phyloP scores from a whole-genome alignment of 202 grass and related monocot genomes.

The Hordeum pubiflorum region DNA sequence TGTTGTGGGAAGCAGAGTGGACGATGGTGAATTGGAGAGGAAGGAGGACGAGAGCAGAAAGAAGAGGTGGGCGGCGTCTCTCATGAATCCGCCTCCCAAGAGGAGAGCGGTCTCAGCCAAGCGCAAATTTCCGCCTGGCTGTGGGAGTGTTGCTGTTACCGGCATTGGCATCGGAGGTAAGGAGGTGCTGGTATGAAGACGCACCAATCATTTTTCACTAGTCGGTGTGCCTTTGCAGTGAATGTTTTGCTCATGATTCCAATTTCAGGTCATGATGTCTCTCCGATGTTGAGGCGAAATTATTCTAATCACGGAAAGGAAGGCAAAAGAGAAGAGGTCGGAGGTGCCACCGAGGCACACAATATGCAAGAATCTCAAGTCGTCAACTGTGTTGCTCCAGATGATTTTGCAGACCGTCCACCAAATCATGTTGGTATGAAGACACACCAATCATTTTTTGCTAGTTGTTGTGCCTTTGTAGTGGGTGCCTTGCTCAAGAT shows the following conservation, averaged over 20 bases:
- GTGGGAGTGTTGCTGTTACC: conserved; percentile 19
- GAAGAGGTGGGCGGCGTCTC: conserved; percentile 36
- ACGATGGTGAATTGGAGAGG: neutral
- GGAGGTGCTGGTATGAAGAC: neutral
- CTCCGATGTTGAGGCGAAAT: neutral
- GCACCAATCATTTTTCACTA: neutral
- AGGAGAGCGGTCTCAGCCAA: conserved; percentile 27
- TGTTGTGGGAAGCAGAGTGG: neutral
- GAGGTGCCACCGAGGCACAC: conserved; percentile 3
- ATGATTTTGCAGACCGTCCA: neutral
- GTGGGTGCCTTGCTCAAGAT: neutral
- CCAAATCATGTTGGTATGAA: conserved; percentile 3
- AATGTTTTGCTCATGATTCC: neutral
- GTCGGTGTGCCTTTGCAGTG: neutral
- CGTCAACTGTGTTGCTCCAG: neutral
- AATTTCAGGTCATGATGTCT: neutral
- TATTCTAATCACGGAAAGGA: neutral
- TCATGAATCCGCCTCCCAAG: conserved; percentile 32
- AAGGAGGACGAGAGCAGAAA: neutral
- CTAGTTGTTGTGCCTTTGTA: neutral
- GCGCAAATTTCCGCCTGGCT: conserved; percentile 46
- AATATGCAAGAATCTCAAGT: conserved; percentile 6
- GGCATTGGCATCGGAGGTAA: neutral
- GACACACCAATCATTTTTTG: neutral
- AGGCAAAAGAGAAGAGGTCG: neutral